Percentiles rank a stretch among this genome's conserved stretches.
phyloP scores from a whole-genome alignment of 768 basidiomycete species.

The Terana coerulea region DNA sequence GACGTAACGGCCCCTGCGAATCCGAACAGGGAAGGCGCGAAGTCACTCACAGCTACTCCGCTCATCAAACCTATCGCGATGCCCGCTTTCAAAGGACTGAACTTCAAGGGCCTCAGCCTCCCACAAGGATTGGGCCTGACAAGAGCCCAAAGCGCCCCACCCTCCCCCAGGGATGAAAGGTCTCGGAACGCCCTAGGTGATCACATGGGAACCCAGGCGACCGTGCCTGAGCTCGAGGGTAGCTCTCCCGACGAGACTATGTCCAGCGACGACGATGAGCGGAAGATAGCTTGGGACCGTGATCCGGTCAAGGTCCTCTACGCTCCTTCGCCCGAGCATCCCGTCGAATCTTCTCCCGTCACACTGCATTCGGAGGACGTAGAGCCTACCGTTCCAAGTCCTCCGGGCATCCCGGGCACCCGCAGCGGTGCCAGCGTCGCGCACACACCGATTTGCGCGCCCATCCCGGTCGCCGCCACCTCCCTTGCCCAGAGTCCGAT shows the following conservation, averaged over 20 bases:
- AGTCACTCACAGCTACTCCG: conserved; percentile 8
- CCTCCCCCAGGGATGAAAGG: conserved; percentile 17
- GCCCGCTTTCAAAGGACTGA: conserved; percentile 19
- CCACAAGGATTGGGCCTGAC: too few relatives aligned
- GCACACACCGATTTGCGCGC: conserved; percentile 4
- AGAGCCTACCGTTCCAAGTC: background rate
- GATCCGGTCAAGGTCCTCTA: background rate
- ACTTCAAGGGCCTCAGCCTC: conserved; percentile 21
- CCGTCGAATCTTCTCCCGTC: too few relatives aligned
- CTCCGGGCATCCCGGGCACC: background rate
- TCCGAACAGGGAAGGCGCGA: background rate
- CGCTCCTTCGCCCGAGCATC: too few relatives aligned
- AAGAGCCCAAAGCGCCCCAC: conserved; percentile 25
- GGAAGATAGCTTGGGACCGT: background rate
- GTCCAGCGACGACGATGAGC: background rate
- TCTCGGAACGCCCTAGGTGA: background rate
- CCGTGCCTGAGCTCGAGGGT: background rate
- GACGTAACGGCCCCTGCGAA: too few relatives aligned
- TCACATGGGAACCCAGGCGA: background rate
- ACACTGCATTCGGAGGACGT: too few relatives aligned
- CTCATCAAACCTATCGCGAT: conserved; percentile 20
- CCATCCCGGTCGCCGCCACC: conserved; percentile 5
- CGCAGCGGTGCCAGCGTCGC: background rate
- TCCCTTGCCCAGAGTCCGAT: conserved; percentile 12
- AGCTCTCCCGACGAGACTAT: background rate